Base-by-base conservation (phyloP, 1,284 basidiomycete genomes). In the Tetrapyrgos nigripes region DNA sequence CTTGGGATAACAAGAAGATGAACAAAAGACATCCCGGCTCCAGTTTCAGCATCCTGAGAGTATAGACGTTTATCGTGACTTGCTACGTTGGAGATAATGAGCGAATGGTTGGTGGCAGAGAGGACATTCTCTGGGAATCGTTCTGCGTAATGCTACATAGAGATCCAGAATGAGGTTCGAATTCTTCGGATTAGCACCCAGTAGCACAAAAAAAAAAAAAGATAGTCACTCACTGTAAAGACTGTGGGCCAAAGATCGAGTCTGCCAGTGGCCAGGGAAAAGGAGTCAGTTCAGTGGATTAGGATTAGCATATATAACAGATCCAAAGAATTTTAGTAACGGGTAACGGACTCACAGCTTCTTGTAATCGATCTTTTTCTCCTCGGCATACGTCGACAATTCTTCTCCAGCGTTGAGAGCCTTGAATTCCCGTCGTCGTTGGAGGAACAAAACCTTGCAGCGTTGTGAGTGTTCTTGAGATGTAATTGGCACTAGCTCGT, bases 1-100 rank as follows among this genome's bases (percentile, higher is more conserved):
- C n/a, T 37, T 8, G 57, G 53, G 26, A 59, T 55, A 19, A 40
- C 57, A 40, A 59, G 6, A 14, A 59, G 40, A 50, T 59, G 57
- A 23, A 59, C 29, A 21, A 55, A 59, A 3, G 57, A 54, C 57
- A 59, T 59, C 17, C 57, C 57, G 9, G 57, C 57, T 6, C 28
- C 14, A 4, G 44, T 19, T 4, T 43, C 47, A 21, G 19, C 46
- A 29, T 59, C 57, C n/a, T 26, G 21, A 9, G 53, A 27, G 43
- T 59, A 59, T 24, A 48, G 46, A 9, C 57, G 53, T 26, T 37
- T 40, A 40, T 59, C 57, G 52, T 53, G 53, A 49, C 53, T 45
- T 2, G 57, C 53, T 40, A 28, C 40, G 26, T 59, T 59, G 17
- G 53, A 44, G 21, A 59, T 55, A 21, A 59, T 59, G 11, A 48